These are phyloP conservation scores for Tolypocladium nubicola DNA, from an alignment of 2,329 filamentous ascomycete species.

Conservation along the genomic window DNA sequence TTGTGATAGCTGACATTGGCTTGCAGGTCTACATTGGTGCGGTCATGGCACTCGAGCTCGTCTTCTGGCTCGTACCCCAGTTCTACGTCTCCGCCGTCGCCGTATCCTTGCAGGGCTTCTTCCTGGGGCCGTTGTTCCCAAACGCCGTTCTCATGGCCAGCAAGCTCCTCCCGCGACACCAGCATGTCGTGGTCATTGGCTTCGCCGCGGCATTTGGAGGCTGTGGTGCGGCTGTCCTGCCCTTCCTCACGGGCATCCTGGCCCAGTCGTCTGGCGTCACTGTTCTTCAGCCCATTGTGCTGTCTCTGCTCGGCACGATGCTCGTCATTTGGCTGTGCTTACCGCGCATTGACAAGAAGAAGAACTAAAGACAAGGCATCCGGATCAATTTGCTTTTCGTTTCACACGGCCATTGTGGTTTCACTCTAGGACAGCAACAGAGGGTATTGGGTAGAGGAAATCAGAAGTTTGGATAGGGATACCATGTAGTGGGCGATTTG, in stretches of 20 bases:
- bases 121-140: slow-evolving; percentile 70
- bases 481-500: background rate
- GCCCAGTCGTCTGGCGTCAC: slow-evolving; percentile 45
- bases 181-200: slow-evolving; percentile 72
- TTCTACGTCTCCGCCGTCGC: slow-evolving; percentile 65
- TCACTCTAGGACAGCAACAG: background rate
- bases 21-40: slow-evolving; percentile 51
- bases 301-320: slow-evolving; percentile 36
- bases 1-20: background rate
- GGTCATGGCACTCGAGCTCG: slow-evolving; percentile 53
- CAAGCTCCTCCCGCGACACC: slow-evolving; percentile 59
- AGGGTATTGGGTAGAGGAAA: background rate
- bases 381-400: too few species aligned
- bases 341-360: slow-evolving; percentile 29
- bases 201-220: slow-evolving; percentile 73
- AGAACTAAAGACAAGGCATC: slow-evolving; percentile 14
- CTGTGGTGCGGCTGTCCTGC: slow-evolving; percentile 55
- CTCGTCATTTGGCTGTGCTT: slow-evolving; percentile 35
- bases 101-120: slow-evolving; percentile 65
- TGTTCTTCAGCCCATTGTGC: slow-evolving; percentile 44
- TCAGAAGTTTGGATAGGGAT: background rate
- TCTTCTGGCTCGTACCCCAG: slow-evolving; percentile 74
- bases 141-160: slow-evolving; percentile 63
- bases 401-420: too few species aligned
- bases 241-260: slow-evolving; percentile 57